A percentile compares a stretch with the other conserved stretches of the same genome.
These are phyloP conservation scores for Takashimella tepidaria DNA, from an alignment of 1,284 basidiomycete genomes.

Conservation along the genomic window DNA sequence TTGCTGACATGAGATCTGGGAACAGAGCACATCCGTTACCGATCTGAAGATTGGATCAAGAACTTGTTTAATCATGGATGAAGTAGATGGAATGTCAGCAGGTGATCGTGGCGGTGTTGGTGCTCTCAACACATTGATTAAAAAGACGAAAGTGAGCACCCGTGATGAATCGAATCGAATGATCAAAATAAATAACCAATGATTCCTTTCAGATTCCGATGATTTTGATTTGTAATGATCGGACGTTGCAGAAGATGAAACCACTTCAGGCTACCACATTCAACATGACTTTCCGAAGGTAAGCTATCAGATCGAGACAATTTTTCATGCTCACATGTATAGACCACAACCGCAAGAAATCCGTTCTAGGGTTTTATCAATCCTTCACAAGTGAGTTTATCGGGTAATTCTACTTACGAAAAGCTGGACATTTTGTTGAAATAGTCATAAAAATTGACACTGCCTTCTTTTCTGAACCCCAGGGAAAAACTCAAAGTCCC, in stretches of 20 bases:
- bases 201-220: constrained; percentile 75
- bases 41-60: constrained; percentile 70
- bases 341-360: constrained; percentile 71
- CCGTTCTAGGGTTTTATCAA: constrained; percentile 80
- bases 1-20: background rate
- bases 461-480: too few species aligned
- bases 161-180: too few species aligned
- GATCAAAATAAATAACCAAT: background rate
- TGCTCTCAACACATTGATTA: constrained; percentile 84
- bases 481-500: constrained; percentile 91
- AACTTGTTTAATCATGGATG: constrained; percentile 95
- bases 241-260: constrained; percentile 79
- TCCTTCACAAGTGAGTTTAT: constrained; percentile 76
- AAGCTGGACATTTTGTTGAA: too few species aligned
- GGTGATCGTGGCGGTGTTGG: constrained; percentile 95
- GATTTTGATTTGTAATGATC: constrained; percentile 96
- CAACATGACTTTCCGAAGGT: constrained; percentile 73
- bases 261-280: constrained; percentile 72
- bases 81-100: constrained; percentile 98
- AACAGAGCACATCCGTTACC: constrained; percentile 59
- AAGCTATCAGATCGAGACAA: too few species aligned
- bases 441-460: too few species aligned
- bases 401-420: too few species aligned
- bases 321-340: constrained; percentile 11
- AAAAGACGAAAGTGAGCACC: constrained; percentile 79